Evolutionary conservation across 2,329 filamentous ascomycete species (phyloP).

Genomic region (Pseudopithomyces chartarum): DNA sequence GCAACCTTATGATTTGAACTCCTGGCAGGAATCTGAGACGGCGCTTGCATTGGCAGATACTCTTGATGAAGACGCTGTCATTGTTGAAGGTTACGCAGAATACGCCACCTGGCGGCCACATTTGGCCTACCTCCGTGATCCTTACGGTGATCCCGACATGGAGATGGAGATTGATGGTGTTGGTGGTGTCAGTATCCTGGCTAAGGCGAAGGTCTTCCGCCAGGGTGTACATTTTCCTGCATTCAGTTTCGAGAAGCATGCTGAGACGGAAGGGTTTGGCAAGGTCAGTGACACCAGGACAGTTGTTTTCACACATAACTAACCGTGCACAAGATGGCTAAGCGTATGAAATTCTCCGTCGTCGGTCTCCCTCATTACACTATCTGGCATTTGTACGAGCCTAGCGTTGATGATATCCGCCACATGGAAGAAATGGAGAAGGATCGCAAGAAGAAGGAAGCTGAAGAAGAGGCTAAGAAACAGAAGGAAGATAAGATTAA

Average conservation of each 20-base stretch:
- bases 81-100: slow-evolving; percentile 98
- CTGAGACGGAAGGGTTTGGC: slow-evolving; percentile 97
- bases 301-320: slow-evolving; percentile 19
- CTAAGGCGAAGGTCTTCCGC: slow-evolving; percentile 94
- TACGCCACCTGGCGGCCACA: slow-evolving; percentile 98
- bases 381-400: slow-evolving; percentile 99
- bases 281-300: slow-evolving; percentile 67
- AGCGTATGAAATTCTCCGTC: slow-evolving; percentile 93
- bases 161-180: slow-evolving; percentile 99
- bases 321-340: slow-evolving; percentile 77
- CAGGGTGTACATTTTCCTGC: slow-evolving; percentile 96
- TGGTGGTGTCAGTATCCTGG: slow-evolving; percentile 94
- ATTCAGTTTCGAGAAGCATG: slow-evolving; percentile 98
- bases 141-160: slow-evolving; percentile 97
- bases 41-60: slow-evolving; percentile 91
- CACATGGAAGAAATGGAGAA: slow-evolving; percentile 99
- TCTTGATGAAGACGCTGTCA: slow-evolving; percentile 95
- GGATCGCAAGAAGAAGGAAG: slow-evolving; percentile 78
- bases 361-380: slow-evolving; percentile 96
- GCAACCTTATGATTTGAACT: slow-evolving; percentile 97
- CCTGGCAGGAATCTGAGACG: slow-evolving; percentile 99
- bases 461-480: slow-evolving; percentile 75
- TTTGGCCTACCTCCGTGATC: slow-evolving; percentile 93
- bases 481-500: slow-evolving; percentile 79
- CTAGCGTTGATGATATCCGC: slow-evolving; percentile 94